Evolutionary conservation across 2,329 filamentous ascomycete genomes (phyloP), one percentile per base, ranked within the genome.

Genomic region (Bertia moriformis): DNA sequence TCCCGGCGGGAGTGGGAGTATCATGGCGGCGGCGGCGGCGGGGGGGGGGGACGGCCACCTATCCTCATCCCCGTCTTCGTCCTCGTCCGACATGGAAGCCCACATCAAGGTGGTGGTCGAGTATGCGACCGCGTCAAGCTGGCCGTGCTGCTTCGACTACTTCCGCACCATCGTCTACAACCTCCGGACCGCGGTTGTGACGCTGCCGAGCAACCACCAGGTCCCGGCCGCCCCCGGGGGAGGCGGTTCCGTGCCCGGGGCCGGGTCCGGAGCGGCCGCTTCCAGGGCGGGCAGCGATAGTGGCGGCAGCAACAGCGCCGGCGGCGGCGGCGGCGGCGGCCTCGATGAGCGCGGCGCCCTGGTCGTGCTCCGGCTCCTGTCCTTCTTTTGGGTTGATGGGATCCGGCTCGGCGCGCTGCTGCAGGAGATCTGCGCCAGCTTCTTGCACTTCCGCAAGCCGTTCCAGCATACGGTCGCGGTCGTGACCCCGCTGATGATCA

Each of bases 371-470:
- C 66, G 73, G 27, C 61, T 79, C 22, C 58, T 81, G 18, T 69
- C 73, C 14, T 78, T 69, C 49, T 71, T 78, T 46, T 80, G 74
- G 72, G 69, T 79, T 15, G 75, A 81, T 48, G 64, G 63, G 30
- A 61, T 66, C 36, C 80, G 78, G 55, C 61, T 83, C 13, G 68
- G 72, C 29, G 54, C 71, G 15, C 51, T 82, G 39, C 68, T 82
- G 27, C 73, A 79, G 46, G 78, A 83, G 54, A 61, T 82, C 27
- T 78, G 73, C 51, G 74, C 73, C 17, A 75, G 68, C 49, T 82
- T 80, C 51, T 61, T 81, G 36, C 76, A 81, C 51, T 71, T 82
- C 43, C 68, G 73, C 44, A 77, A 72, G 46, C 55, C 67, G 1
- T 76, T 73, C 48, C 78, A 83, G 47, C 76, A 74, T 45, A 69